Conservation (phyloP, 148 eudicot genomes). For the Nyssa sinensis region DNA sequence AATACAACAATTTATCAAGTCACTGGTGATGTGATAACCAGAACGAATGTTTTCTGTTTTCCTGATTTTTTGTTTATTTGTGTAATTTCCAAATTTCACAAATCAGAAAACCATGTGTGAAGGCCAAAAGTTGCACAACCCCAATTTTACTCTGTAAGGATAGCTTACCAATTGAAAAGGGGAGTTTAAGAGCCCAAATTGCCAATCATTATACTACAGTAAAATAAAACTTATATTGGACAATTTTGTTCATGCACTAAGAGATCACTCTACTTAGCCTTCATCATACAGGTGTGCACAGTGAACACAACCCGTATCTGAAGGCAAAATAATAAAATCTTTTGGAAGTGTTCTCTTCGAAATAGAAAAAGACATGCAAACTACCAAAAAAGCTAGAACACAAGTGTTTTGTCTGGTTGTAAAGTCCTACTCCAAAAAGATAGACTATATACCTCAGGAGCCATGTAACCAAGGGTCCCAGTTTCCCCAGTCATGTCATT, state of each 20-base stretch:
- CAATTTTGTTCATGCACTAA: background rate
- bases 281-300: background rate
- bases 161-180: background rate
- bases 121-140: too few species aligned
- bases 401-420: background rate
- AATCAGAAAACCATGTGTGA: background rate
- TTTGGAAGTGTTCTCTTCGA: too few species aligned
- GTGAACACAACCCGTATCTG: background rate
- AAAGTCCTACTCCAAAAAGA: background rate
- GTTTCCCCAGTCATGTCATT: slow-evolving; percentile 99
- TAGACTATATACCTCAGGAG: slow-evolving; percentile 71
- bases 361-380: background rate
- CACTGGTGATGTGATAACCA: background rate
- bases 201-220: too few species aligned
- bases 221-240: too few species aligned
- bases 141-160: background rate
- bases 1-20: slow-evolving; percentile 19
- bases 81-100: too few species aligned
- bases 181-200: background rate
- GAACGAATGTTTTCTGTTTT: background rate
- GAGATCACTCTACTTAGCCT: background rate
- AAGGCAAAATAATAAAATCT: too few species aligned
- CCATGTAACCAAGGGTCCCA: slow-evolving; percentile 98
- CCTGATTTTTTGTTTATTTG: too few species aligned
- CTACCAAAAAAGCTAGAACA: background rate